Percentiles rank a stretch among this genome's conserved stretches.
These are phyloP conservation scores for Naematelia encephala DNA, from an alignment of 768 basidiomycete genomes.

Conservation along the genomic window DNA sequence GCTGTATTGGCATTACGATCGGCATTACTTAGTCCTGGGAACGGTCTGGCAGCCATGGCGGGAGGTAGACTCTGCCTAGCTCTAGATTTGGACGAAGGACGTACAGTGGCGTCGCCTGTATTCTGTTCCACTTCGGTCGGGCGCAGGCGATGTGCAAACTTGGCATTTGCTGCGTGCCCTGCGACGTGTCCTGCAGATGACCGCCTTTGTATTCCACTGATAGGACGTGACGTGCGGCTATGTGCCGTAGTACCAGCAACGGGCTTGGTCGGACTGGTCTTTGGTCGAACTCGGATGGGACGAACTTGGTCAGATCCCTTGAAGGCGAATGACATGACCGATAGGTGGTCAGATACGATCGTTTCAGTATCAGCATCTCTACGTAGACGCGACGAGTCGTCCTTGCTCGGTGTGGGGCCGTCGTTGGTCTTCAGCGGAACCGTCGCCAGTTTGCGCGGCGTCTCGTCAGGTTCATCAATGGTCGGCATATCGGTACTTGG, in stretches of 20 bases:
- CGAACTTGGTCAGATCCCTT: conserved; percentile 40
- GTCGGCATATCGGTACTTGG: not conserved
- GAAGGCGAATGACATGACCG: conserved; percentile 46
- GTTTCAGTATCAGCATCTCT: conserved; percentile 59
- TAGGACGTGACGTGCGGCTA: not conserved
- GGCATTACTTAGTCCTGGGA: not conserved
- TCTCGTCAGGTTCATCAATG: not conserved
- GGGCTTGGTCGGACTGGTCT: not conserved
- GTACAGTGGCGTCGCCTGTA: conserved; percentile 10
- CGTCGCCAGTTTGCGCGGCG: conserved; percentile 39
- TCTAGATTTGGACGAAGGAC: conserved; percentile 11
- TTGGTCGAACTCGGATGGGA: conserved; percentile 14
- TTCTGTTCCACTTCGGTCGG: conserved; percentile 56
- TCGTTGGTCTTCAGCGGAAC: conserved; percentile 60
- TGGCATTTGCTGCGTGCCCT: conserved; percentile 61
- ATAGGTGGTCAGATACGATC: conserved; percentile 36
- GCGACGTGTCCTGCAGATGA: conserved; percentile 21
- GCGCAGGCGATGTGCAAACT: conserved; percentile 81
- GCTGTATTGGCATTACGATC: not conserved
- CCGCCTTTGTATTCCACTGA: conserved; percentile 12
- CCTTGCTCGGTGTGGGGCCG: conserved; percentile 64
- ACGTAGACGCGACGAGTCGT: conserved; percentile 62
- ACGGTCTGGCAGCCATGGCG: conserved; percentile 17
- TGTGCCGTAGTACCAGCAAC: conserved; percentile 58
- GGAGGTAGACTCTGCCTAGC: conserved; percentile 34